Conservation (phyloP, 2,329 filamentous ascomycete genomes). For the Phialemonium atrogriseum region DNA sequence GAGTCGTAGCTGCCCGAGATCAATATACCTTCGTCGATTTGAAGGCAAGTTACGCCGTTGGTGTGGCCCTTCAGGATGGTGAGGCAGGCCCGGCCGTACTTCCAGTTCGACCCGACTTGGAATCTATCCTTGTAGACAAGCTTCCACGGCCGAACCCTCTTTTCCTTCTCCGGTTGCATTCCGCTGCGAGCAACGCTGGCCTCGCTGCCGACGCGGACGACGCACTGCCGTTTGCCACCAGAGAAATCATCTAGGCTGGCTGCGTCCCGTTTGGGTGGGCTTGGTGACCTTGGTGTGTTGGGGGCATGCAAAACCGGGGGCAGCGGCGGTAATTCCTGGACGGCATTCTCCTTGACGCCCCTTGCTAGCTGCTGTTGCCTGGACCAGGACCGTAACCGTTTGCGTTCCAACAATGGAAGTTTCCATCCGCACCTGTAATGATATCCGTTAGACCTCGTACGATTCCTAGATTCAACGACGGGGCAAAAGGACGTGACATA, state of each 20-base stretch:
- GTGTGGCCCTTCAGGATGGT: slow-evolving; percentile 77
- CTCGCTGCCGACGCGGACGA: slow-evolving; percentile 12
- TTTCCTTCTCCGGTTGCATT: slow-evolving; percentile 22
- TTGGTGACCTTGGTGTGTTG: slow-evolving; percentile 13
- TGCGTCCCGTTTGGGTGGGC: slow-evolving; percentile 24
- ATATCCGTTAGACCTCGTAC: too few species aligned
- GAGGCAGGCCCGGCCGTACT: slow-evolving; percentile 80
- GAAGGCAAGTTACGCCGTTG: slow-evolving; percentile 67
- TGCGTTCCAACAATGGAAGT: slow-evolving; percentile 79
- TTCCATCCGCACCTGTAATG: slow-evolving; percentile 99
- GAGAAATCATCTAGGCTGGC: slow-evolving; percentile 18
- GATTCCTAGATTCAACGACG: too few species aligned
- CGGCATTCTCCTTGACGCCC: slow-evolving; percentile 17
- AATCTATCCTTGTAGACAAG: slow-evolving; percentile 90
- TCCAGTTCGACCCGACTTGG: slow-evolving; percentile 96
- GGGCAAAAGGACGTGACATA: too few species aligned
- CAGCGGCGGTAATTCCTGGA: slow-evolving; percentile 13
- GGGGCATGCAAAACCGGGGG: slow-evolving; percentile 20
- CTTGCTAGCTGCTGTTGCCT: slow-evolving; percentile 64
- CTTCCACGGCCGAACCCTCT: slow-evolving; percentile 73
- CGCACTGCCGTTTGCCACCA: slow-evolving; percentile 25
- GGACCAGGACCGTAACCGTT: slow-evolving; percentile 78
- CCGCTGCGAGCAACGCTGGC: slow-evolving; percentile 2
- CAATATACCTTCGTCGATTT: slow-evolving; percentile 79
- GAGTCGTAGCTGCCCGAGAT: slow-evolving; percentile 93